Evolutionary conservation across 164 flowering plant species (phyloP), one percentile per base, ranked within the genome.

Genomic region (Paratinospora sagittata): DNA sequence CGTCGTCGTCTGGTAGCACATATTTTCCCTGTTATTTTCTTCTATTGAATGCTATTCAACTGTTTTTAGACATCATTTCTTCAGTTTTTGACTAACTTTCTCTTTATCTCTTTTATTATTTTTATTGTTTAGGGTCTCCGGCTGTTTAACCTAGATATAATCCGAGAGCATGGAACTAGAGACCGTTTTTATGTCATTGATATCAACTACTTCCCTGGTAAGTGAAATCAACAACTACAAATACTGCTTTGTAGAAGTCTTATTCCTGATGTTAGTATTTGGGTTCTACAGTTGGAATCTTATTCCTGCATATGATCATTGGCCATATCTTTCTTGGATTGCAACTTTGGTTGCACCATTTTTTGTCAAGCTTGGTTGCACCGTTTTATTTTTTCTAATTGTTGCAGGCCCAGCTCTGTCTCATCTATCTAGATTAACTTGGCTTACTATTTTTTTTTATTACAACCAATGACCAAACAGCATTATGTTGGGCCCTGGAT

Each of bases 131-230:
- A 91, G 98, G 98, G 97, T 63, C 89, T 93, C 60, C 90, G 78
- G 34, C 80, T 93, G 74, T 93, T 93, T 85, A 93, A 93, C 81
- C 71, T 93, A 63, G 98, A 93, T 75, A 90, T 94, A 68, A 89
- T 94, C 30, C 83, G 97, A 30, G 91, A 94, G 76, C 83, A 82
- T 86, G 98, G 95, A 60, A 86, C 81, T 27, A 78, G 71, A 78
- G 90, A 89, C 73, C 73, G 73, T 9, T 94, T 80, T 77, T 92
- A 89, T 85, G 97, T 94, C 67, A 92, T 94, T 30, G 98, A 94
- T 83, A 94, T 91, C 74, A 94, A 94, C 74, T 94, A 94, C 84
- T 91, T 91, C 74, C 97, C 98, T 69, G 97, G 98, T 72, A 82
- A 76, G 88, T 77, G 70, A 67, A 47, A 43, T 43, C 47, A 10